Evolutionary conservation across 2,329 filamentous ascomycete species (phyloP).

Genomic region (Colletotrichum salicis): DNA sequence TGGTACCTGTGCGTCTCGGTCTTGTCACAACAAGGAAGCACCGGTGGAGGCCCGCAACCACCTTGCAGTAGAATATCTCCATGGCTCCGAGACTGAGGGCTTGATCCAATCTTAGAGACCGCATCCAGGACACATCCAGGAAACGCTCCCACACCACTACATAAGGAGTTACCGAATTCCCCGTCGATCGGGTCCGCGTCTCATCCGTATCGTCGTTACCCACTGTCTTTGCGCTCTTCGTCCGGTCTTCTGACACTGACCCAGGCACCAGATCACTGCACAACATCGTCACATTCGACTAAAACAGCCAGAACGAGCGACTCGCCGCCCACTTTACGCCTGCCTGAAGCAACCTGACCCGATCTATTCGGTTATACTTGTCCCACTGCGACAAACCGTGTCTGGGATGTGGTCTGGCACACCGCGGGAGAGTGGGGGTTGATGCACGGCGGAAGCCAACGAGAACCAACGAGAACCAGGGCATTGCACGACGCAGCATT

Average conservation of each 20-base stretch:
- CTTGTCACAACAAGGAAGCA: conserved; percentile 9
- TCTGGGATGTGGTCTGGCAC: conserved; percentile 5
- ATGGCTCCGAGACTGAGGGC: neutral
- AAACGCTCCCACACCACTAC: neutral
- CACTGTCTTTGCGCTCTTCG: neutral
- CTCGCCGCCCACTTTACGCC: neutral
- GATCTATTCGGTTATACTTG: conserved; percentile 19
- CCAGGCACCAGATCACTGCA: conserved; percentile 5
- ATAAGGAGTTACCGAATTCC: neutral
- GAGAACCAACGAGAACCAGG: neutral
- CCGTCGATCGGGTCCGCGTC: conserved; percentile 2
- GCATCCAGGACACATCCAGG: neutral
- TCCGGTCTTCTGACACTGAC: conserved; percentile 22
- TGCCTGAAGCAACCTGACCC: conserved; percentile 19
- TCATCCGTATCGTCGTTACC: neutral
- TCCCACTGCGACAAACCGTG: conserved; percentile 1
- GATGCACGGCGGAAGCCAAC: conserved; percentile 2
- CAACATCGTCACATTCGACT: neutral
- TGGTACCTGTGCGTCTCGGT: conserved; percentile 8
- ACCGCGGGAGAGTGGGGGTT: conserved; percentile 1
- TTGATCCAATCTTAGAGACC: neutral
- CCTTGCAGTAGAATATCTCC: neutral
- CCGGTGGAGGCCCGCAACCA: conserved; percentile 5
- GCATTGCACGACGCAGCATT: neutral
- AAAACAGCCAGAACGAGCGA: neutral